phyloP scores from a whole-genome alignment of 2,329 filamentous ascomycete species.

The Pyrenophora seminiperda region DNA sequence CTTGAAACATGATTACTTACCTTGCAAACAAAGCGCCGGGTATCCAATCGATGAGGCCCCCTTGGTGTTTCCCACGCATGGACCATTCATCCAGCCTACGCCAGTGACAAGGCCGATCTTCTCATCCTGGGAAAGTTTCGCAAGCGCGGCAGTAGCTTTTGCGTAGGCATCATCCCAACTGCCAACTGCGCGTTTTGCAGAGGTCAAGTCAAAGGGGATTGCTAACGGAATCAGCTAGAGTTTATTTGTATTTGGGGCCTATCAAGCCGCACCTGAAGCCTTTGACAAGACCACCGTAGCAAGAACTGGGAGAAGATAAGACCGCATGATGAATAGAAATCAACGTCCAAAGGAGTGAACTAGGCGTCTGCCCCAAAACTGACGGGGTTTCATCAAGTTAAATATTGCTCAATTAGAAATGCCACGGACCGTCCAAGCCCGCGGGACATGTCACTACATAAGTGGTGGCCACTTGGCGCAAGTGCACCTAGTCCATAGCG shows the following conservation, averaged over 20 bases:
- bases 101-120: constrained; percentile 50
- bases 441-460: constrained; percentile 15
- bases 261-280: constrained; percentile 26
- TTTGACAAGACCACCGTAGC: constrained; percentile 28
- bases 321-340: constrained; percentile 30
- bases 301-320: constrained; percentile 29
- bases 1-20: constrained; percentile 27
- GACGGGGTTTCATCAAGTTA: constrained; percentile 21
- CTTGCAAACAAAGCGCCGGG: constrained; percentile 48
- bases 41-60: constrained; percentile 43
- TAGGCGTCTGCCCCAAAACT: too few relatives aligned
- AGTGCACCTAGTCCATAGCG: constrained; percentile 7
- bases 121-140: constrained; percentile 47
- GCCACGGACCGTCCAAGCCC: constrained; percentile 8
- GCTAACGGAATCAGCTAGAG: constrained; percentile 21
- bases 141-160: constrained; percentile 48
- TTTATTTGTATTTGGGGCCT: background rate
- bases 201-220: constrained; percentile 23
- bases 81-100: constrained; percentile 40
- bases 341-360: constrained; percentile 1
- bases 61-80: constrained; percentile 47
- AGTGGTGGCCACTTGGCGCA: constrained; percentile 29
- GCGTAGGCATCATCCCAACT: constrained; percentile 49
- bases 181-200: constrained; percentile 32
- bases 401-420: constrained; percentile 18